These are phyloP conservation scores for Candida chilensis DNA, from an alignment of 805 yeast species.

Conservation along the genomic window DNA sequence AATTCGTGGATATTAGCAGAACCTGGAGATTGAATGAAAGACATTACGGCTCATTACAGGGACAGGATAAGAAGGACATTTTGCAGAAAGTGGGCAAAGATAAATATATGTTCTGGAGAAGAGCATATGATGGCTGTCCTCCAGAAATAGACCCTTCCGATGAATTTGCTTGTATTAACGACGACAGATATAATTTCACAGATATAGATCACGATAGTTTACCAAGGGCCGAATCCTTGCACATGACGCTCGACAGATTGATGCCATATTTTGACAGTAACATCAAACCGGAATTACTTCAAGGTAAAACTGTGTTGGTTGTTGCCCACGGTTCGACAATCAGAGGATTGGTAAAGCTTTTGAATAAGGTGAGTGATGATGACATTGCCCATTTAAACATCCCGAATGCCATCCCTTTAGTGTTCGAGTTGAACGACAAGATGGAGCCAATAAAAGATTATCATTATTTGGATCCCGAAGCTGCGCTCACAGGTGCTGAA, in stretches of 20 bases:
- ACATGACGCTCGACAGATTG: slow-evolving; percentile 91
- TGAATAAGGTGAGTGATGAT: slow-evolving; percentile 85
- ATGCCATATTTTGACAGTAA: slow-evolving; percentile 96
- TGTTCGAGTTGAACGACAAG: slow-evolving; percentile 83
- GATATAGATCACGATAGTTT: slow-evolving; percentile 78
- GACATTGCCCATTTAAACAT: slow-evolving; percentile 93
- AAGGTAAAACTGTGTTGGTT: slow-evolving; percentile 82
- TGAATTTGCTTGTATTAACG: slow-evolving; percentile 78
- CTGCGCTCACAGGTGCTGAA: slow-evolving; percentile 99
- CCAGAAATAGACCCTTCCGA: slow-evolving; percentile 75
- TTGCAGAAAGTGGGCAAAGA: slow-evolving; percentile 82
- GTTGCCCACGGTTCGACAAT: slow-evolving; percentile 99
- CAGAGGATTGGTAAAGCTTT: slow-evolving; percentile 93
- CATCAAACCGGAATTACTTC: slow-evolving; percentile 75
- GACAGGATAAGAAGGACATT: slow-evolving; percentile 95
- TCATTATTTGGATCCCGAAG: slow-evolving; percentile 98
- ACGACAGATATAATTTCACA: slow-evolving; percentile 58
- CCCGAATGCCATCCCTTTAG: slow-evolving; percentile 98
- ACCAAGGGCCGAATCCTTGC: slow-evolving; percentile 92
- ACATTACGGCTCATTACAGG: slow-evolving; percentile 98
- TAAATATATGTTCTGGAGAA: slow-evolving; percentile 94
- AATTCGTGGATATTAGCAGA: slow-evolving; percentile 87
- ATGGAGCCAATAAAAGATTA: slow-evolving; percentile 88
- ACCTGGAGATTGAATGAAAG: slow-evolving; percentile 98
- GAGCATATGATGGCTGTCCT: slow-evolving; percentile 95